These are phyloP conservation scores for Globisporangium cystogenes DNA, from an alignment of 352 stramenopile genomes.

Conservation along the genomic window DNA sequence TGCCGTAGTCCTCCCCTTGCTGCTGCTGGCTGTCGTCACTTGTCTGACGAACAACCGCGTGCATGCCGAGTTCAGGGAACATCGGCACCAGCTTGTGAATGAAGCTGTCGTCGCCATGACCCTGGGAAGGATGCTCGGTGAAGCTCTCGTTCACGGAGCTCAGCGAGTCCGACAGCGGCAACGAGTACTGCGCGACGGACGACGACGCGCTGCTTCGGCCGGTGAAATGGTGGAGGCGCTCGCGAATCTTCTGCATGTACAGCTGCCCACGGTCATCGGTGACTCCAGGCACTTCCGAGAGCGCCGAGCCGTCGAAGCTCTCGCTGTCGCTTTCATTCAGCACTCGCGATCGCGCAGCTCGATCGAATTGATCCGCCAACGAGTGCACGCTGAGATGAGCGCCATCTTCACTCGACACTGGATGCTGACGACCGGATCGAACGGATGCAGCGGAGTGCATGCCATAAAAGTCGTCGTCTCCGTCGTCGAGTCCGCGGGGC, in stretches of 20 bases:
- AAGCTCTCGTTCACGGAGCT: slow-evolving; percentile 57
- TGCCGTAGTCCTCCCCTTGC: slow-evolving; percentile 23
- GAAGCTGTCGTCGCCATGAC: slow-evolving; percentile 31
- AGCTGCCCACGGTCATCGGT: background rate
- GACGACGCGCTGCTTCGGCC: slow-evolving; percentile 12
- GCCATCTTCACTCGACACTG: too few relatives aligned
- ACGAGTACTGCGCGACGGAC: slow-evolving; percentile 38
- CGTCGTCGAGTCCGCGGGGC: too few relatives aligned
- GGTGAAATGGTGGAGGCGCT: slow-evolving; percentile 9
- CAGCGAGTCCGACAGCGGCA: slow-evolving; percentile 52
- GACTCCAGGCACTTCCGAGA: background rate
- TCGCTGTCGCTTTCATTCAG: background rate
- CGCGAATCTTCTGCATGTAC: slow-evolving; percentile 22
- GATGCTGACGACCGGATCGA: too few relatives aligned
- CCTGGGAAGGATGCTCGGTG: slow-evolving; percentile 8
- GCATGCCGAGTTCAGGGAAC: slow-evolving; percentile 24
- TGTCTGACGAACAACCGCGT: slow-evolving; percentile 1
- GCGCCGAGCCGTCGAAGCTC: slow-evolving; percentile 6
- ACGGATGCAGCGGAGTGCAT: too few relatives aligned
- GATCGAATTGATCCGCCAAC: too few relatives aligned
- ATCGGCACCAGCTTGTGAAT: slow-evolving; percentile 61
- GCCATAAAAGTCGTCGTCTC: too few relatives aligned
- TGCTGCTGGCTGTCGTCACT: slow-evolving; percentile 1
- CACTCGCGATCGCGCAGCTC: background rate
- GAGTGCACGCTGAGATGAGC: too few relatives aligned